phyloP scores from a whole-genome alignment of 192 early-diverging fungal genomes.

The Tieghemiomyces parasiticus region DNA sequence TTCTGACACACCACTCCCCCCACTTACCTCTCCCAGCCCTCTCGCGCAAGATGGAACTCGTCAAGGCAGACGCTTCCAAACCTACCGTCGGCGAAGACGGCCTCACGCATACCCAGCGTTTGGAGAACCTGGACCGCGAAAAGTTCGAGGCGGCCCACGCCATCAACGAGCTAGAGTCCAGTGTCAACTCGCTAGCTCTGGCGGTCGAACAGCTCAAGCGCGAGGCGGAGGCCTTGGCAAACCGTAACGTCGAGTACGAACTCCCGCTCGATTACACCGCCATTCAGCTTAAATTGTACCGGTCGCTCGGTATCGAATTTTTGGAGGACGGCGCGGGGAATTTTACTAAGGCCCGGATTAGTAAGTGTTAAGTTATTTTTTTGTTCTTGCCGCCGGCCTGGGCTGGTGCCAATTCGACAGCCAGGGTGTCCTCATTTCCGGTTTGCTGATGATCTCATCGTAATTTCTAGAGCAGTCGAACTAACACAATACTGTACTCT shows the following conservation, averaged over 20 bases:
- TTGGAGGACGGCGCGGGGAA: neutral
- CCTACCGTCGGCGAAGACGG: constrained; percentile 4
- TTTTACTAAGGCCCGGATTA: constrained; percentile 1
- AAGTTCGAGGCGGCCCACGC: neutral
- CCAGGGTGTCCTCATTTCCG: too few species aligned
- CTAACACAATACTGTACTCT: too few species aligned
- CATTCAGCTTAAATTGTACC: constrained; percentile 6
- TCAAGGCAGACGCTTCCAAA: neutral
- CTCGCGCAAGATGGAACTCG: neutral
- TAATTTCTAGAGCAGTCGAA: too few species aligned
- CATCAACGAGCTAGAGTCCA: neutral
- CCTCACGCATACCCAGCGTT: constrained; percentile 3
- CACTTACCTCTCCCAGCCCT: too few species aligned
- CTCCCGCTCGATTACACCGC: constrained; percentile 4
- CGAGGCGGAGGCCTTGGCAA: neutral
- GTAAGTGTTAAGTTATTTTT: too few species aligned
- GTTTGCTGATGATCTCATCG: too few species aligned
- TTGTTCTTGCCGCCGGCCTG: too few species aligned
- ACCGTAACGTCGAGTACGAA: constrained; percentile 3
- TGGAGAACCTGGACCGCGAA: constrained; percentile 3
- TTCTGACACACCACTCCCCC: too few species aligned
- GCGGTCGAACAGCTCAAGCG: neutral
- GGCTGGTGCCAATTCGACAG: too few species aligned
- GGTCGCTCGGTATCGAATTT: constrained; percentile 8
- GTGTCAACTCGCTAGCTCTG: neutral